Evolutionary conservation across 257 asterid genomes (phyloP).

Genomic region (Solanum sparsipilum): DNA sequence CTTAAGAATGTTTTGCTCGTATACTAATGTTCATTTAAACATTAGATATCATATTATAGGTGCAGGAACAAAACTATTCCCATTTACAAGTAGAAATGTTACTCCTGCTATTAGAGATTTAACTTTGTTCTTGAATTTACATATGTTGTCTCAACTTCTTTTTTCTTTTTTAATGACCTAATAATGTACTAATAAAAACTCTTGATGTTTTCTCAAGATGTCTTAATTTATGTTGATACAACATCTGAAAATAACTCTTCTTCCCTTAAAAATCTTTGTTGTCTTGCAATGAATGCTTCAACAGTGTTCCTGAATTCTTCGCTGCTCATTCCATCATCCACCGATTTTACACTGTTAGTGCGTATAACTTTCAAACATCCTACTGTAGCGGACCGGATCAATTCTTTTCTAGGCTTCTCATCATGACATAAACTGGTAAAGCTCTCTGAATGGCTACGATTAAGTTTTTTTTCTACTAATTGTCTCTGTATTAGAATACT

Average conservation of each 20-base stretch:
- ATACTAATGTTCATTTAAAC: not conserved
- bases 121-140: not conserved
- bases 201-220: not conserved
- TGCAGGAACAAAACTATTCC: not conserved
- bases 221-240: not conserved
- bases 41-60: not conserved
- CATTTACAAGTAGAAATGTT: not conserved
- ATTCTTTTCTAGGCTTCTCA: constrained; percentile 11
- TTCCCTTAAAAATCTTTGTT: constrained; percentile 62
- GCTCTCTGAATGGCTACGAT: constrained; percentile 39
- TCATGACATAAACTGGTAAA: constrained; percentile 1
- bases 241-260: constrained; percentile 15
- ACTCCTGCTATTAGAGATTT: not conserved
- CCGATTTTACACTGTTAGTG: not conserved
- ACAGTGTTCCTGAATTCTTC: constrained; percentile 72
- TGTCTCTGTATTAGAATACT: not conserved
- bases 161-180: not conserved
- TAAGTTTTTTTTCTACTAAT: constrained; percentile 6
- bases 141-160: not conserved
- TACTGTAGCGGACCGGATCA: constrained; percentile 46
- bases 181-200: not conserved
- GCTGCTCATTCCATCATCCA: constrained; percentile 53
- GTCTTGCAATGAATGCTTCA: constrained; percentile 76
- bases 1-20: no score
- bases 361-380: constrained; percentile 14